These are phyloP conservation scores for Exophiala aquamarina DNA, from an alignment of 2,329 filamentous ascomycete genomes.

Conservation along the genomic window DNA sequence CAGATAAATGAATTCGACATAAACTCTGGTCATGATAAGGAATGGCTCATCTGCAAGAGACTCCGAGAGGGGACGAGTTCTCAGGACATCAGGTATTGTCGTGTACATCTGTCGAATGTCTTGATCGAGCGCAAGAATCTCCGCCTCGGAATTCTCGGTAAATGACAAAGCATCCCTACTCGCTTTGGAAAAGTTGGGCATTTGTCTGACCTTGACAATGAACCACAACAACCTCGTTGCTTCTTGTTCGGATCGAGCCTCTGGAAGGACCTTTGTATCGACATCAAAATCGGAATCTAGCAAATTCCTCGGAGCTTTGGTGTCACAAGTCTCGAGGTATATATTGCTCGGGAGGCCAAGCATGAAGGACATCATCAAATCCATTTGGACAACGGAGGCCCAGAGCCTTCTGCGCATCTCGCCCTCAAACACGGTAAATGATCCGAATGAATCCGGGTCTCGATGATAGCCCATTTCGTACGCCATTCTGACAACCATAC, in stretches of 20 bases:
- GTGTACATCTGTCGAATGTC: constrained; percentile 26
- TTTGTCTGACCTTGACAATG: constrained; percentile 32
- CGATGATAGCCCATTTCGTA: constrained; percentile 64
- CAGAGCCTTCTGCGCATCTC: constrained; percentile 52
- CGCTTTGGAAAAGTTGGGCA: constrained; percentile 30
- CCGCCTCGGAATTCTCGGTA: constrained; percentile 15
- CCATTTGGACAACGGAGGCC: constrained; percentile 51
- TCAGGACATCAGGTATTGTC: constrained; percentile 21
- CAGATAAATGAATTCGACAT: constrained; percentile 53
- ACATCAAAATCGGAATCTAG: constrained; percentile 61
- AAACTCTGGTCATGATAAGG: constrained; percentile 54
- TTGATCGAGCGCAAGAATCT: constrained; percentile 25
- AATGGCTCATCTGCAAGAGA: constrained; percentile 51
- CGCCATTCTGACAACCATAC: constrained; percentile 57
- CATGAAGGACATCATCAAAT: constrained; percentile 62
- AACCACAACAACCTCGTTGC: constrained; percentile 35
- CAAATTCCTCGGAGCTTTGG: constrained; percentile 58
- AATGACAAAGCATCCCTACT: constrained; percentile 31
- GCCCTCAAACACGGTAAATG: constrained; percentile 54
- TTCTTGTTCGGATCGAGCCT: constrained; percentile 52
- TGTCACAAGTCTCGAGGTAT: constrained; percentile 60
- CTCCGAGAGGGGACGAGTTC: constrained; percentile 16
- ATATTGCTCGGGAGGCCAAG: constrained; percentile 64
- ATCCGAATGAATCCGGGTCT: constrained; percentile 36
- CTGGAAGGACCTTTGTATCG: constrained; percentile 51